These are phyloP conservation scores for Citrus maxima DNA, from an alignment of 345 rosid genomes.

Conservation along the genomic window DNA sequence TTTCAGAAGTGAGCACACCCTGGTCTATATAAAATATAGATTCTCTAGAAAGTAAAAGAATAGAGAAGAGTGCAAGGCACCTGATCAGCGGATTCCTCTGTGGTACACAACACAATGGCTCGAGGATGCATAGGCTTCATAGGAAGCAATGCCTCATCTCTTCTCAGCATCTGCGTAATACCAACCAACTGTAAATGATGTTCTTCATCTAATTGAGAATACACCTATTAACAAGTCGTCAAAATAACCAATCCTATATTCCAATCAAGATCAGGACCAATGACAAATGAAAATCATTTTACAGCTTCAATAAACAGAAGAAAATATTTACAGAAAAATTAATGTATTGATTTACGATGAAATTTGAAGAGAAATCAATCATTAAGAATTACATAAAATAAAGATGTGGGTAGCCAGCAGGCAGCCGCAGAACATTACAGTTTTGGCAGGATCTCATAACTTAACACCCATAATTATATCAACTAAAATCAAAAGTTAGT, in stretches of 20 bases:
- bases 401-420: background rate
- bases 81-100: slow-evolving; percentile 64
- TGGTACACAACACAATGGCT: slow-evolving; percentile 58
- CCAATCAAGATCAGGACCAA: background rate
- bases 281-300: background rate
- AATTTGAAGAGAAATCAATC: background rate
- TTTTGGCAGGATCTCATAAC: background rate
- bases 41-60: background rate
- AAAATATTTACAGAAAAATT: background rate
- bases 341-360: background rate
- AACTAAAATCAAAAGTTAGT: background rate
- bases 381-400: background rate
- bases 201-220: background rate
- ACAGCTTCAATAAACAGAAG: background rate
- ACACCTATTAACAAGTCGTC: background rate
- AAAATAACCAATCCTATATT: background rate
- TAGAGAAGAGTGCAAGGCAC: slow-evolving; percentile 18
- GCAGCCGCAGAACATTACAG: background rate
- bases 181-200: background rate
- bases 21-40: background rate
- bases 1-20: background rate
- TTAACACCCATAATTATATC: background rate
- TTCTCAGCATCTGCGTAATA: slow-evolving; percentile 47
- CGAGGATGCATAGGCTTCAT: slow-evolving; percentile 64
- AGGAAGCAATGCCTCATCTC: slow-evolving; percentile 40